phyloP scores from a whole-genome alignment of 129 eudicot species.

The Escallonia herrerae region DNA sequence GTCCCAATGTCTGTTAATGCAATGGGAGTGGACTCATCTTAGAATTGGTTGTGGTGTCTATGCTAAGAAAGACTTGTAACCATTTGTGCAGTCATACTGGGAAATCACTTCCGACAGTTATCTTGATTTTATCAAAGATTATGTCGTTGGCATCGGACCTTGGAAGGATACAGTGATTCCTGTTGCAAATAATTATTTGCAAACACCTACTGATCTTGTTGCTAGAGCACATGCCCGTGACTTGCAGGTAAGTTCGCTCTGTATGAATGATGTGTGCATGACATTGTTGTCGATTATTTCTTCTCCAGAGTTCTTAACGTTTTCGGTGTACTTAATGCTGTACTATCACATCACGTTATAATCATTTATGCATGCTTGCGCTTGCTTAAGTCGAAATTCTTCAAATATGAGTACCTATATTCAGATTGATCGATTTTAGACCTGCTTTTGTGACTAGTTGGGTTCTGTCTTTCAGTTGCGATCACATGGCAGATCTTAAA shows the following conservation, averaged over 20 bases:
- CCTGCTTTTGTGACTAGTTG: too few species aligned
- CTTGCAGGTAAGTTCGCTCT: slow-evolving; percentile 55
- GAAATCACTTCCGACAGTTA: slow-evolving; percentile 89
- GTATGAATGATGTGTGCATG: background rate
- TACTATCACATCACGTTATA: too few species aligned
- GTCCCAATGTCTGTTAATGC: background rate
- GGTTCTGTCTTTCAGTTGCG: too few species aligned
- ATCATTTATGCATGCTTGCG: too few species aligned
- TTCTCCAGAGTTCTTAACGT: too few species aligned
- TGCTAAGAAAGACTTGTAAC: background rate
- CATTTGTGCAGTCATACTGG: slow-evolving; percentile 47
- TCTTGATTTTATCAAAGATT: slow-evolving; percentile 70
- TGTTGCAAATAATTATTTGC: slow-evolving; percentile 46
- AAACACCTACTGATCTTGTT: slow-evolving; percentile 75
- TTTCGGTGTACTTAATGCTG: too few species aligned
- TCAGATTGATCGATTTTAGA: too few species aligned
- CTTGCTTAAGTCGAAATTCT: too few species aligned
- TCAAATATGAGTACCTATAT: too few species aligned
- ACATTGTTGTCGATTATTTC: too few species aligned
- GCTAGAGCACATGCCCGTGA: slow-evolving; percentile 78
- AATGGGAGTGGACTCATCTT: background rate
- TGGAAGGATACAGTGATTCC: slow-evolving; percentile 78
- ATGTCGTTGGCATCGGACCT: slow-evolving; percentile 92
- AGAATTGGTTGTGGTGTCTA: background rate
- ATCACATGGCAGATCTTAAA: too few species aligned